Conservation (phyloP, 1,139 yeast species). For the Debaryomyces sp. region DNA sequence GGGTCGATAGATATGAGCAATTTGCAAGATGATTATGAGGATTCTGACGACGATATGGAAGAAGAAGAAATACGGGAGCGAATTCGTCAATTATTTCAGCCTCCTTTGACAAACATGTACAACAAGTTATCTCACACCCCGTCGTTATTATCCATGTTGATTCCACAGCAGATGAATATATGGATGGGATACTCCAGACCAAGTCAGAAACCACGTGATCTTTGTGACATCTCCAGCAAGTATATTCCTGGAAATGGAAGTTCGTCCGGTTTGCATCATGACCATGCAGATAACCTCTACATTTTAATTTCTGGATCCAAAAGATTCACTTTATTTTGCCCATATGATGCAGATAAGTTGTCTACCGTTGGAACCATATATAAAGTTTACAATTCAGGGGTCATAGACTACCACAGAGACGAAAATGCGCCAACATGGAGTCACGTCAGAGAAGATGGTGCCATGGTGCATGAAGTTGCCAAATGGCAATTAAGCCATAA, state of each 20-base stretch:
- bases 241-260: constrained; percentile 56
- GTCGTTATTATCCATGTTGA: constrained; percentile 37
- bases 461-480: constrained; percentile 50
- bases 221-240: constrained; percentile 40
- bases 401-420: constrained; percentile 60
- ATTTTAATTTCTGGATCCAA: constrained; percentile 62
- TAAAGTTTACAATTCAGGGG: constrained; percentile 57
- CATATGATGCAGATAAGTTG: constrained; percentile 58
- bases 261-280: constrained; percentile 80
- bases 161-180: constrained; percentile 72
- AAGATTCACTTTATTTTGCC: constrained; percentile 66
- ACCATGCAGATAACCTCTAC: constrained; percentile 76
- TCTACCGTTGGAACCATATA: constrained; percentile 62
- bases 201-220: background rate
- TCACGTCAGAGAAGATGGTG: constrained; percentile 63
- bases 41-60: constrained; percentile 21
- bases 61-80: constrained; percentile 17
- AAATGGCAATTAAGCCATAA: constrained; percentile 32
- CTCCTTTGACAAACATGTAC: constrained; percentile 56
- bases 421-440: constrained; percentile 61
- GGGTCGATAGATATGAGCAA: constrained; percentile 49
- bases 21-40: constrained; percentile 56
- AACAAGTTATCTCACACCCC: constrained; percentile 47
- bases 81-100: constrained; percentile 55
- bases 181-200: constrained; percentile 59